phyloP scores from a whole-genome alignment of 2,329 filamentous ascomycete genomes.

The Lachnellula willkommii region DNA sequence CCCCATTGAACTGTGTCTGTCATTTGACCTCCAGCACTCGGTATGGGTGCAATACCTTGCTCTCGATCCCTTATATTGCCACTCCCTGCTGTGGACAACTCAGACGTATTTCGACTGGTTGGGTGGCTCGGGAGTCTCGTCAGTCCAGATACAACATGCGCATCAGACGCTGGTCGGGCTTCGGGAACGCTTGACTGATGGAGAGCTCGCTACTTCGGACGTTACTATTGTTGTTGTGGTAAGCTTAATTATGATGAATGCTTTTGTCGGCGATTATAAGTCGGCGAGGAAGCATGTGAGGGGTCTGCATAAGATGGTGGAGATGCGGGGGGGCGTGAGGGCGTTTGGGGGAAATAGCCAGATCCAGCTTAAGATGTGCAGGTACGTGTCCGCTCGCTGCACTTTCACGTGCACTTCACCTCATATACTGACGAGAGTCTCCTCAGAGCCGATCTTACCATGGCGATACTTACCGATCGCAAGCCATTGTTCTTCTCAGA shows the following conservation, averaged over 20 bases:
- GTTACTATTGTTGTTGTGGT: not conserved
- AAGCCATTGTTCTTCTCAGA: not conserved
- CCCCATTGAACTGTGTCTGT: not conserved
- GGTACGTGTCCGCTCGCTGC: not conserved
- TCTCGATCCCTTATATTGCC: not conserved
- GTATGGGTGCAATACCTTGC: constrained; percentile 1
- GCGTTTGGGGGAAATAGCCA: not conserved
- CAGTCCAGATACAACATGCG: not conserved
- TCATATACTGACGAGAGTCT: not conserved
- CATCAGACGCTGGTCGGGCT: not conserved
- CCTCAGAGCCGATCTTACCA: not conserved
- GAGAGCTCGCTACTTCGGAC: not conserved
- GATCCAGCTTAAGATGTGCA: not conserved
- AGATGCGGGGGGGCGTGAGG: not conserved
- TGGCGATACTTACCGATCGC: not conserved
- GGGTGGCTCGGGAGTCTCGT: not conserved
- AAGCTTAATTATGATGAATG: constrained; percentile 1
- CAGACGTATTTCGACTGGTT: constrained; percentile 1
- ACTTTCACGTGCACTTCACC: not conserved
- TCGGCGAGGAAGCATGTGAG: not conserved
- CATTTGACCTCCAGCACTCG: not conserved
- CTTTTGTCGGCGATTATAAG: not conserved
- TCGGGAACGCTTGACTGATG: not conserved
- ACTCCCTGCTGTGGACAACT: constrained; percentile 1
- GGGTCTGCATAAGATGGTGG: not conserved